phyloP scores from a whole-genome alignment of 208 protist species.

The Phytomonas francai region DNA sequence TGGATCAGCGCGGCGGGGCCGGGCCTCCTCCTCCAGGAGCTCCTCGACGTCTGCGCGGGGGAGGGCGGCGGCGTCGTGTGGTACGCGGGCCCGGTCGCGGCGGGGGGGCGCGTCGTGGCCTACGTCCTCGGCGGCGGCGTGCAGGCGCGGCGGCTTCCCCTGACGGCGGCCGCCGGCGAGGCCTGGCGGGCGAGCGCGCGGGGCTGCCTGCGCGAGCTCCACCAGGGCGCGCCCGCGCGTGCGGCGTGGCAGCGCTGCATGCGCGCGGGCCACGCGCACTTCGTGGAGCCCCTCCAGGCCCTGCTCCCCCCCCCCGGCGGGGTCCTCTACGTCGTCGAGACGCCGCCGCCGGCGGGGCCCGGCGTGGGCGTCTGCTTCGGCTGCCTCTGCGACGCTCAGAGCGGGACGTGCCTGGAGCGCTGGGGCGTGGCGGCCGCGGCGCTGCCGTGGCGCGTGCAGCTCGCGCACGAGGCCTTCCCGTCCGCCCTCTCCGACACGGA shows the following conservation, averaged over 20 bases:
- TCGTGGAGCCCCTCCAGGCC: slow-evolving; percentile 50
- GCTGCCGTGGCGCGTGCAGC: slow-evolving; percentile 22
- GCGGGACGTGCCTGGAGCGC: slow-evolving; percentile 27
- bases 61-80: slow-evolving; percentile 23
- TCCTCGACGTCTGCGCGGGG: slow-evolving; percentile 19
- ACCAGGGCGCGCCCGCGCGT: slow-evolving; percentile 7
- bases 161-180: slow-evolving; percentile 27
- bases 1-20: slow-evolving; percentile 41
- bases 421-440: slow-evolving; percentile 25
- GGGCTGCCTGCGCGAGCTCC: slow-evolving; percentile 9
- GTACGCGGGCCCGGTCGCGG: slow-evolving; percentile 27
- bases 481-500: background rate
- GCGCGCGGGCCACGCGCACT: slow-evolving; percentile 31
- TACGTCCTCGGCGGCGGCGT: slow-evolving; percentile 30
- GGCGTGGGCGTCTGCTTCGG: slow-evolving; percentile 25
- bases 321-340: slow-evolving; percentile 38
- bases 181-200: slow-evolving; percentile 28
- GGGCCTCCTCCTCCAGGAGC: slow-evolving; percentile 18
- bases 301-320: slow-evolving; percentile 19
- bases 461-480: slow-evolving; percentile 15
- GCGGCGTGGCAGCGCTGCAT: slow-evolving; percentile 35
- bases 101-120: slow-evolving; percentile 19
- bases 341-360: slow-evolving; percentile 11
- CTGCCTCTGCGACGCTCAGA: slow-evolving; percentile 25
- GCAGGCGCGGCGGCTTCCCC: slow-evolving; percentile 18